phyloP scores from a whole-genome alignment of 257 asterid species.

The Voacanga thouarsii region DNA sequence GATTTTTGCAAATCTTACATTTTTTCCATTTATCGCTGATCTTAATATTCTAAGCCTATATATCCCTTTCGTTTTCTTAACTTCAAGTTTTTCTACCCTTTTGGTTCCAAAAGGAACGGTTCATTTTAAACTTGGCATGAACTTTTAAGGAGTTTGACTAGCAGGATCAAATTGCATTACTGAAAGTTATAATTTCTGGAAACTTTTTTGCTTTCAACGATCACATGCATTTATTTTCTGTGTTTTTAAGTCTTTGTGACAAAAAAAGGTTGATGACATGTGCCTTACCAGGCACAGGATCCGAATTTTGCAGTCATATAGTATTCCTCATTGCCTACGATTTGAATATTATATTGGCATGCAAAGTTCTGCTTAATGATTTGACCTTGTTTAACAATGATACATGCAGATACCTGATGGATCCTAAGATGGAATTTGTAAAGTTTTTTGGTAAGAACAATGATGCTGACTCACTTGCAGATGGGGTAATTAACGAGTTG shows the following conservation, averaged over 20 bases:
- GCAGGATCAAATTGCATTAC: background rate
- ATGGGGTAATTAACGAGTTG: constrained; percentile 75
- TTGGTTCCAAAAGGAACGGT: background rate
- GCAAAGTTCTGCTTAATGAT: background rate
- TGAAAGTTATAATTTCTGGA: background rate
- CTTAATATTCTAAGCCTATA: background rate
- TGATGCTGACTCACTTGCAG: constrained; percentile 56
- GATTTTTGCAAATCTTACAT: background rate
- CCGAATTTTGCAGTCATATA: background rate
- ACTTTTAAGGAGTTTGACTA: background rate
- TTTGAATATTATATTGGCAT: background rate
- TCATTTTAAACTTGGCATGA: background rate
- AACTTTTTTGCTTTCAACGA: background rate
- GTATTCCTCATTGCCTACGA: background rate
- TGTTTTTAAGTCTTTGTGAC: background rate
- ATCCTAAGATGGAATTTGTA: constrained; percentile 80
- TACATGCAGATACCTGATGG: constrained; percentile 80
- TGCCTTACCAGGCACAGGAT: background rate
- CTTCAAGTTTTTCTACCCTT: background rate
- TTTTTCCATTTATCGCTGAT: background rate
- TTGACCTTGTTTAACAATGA: background rate
- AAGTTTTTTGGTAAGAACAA: constrained; percentile 82
- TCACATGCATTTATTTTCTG: background rate
- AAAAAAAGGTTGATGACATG: background rate
- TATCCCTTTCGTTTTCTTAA: background rate